phyloP scores from a whole-genome alignment of 768 basidiomycete species.

The Amanita pseudoporphyria region DNA sequence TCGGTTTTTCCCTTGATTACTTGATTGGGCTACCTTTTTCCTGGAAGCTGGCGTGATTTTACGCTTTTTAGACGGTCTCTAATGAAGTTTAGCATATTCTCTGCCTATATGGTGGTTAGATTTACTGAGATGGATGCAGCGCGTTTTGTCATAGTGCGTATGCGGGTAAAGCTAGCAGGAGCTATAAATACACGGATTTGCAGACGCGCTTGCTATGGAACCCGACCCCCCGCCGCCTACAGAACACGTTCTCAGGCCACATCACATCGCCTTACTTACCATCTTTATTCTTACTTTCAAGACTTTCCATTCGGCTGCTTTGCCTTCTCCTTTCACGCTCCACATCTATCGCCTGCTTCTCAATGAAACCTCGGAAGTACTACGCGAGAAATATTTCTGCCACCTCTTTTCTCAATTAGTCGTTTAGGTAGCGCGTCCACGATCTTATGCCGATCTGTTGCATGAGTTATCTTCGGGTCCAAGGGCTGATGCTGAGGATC shows the following conservation, averaged over 20 bases:
- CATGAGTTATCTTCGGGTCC: slow-evolving; percentile 35
- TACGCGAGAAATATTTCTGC: too few relatives aligned
- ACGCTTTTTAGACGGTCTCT: slow-evolving; percentile 50
- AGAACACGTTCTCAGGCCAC: slow-evolving; percentile 63
- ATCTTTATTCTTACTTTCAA: slow-evolving; percentile 56
- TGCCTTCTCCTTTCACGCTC: slow-evolving; percentile 49
- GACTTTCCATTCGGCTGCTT: slow-evolving; percentile 40
- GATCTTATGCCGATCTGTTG: slow-evolving; percentile 41
- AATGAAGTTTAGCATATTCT: slow-evolving; percentile 5
- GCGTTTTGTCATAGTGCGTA: slow-evolving; percentile 24
- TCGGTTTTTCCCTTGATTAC: slow-evolving; percentile 15
- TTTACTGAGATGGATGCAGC: slow-evolving; percentile 22
- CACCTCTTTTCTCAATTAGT: background rate
- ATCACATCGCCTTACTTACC: slow-evolving; percentile 63
- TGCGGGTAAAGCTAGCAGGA: background rate
- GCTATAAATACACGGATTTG: too few relatives aligned
- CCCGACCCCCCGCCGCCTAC: slow-evolving; percentile 46
- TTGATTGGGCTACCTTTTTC: slow-evolving; percentile 12
- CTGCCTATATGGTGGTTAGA: slow-evolving; percentile 2
- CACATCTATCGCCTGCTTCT: slow-evolving; percentile 60
- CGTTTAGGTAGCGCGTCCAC: slow-evolving; percentile 53
- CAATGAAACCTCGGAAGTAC: slow-evolving; percentile 64
- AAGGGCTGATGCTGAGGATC: slow-evolving; percentile 29
- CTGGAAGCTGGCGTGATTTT: slow-evolving; percentile 33
- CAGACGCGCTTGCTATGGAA: slow-evolving; percentile 23